Conservation (phyloP, 1,284 basidiomycete species). For the Spongiforma sp. region DNA sequence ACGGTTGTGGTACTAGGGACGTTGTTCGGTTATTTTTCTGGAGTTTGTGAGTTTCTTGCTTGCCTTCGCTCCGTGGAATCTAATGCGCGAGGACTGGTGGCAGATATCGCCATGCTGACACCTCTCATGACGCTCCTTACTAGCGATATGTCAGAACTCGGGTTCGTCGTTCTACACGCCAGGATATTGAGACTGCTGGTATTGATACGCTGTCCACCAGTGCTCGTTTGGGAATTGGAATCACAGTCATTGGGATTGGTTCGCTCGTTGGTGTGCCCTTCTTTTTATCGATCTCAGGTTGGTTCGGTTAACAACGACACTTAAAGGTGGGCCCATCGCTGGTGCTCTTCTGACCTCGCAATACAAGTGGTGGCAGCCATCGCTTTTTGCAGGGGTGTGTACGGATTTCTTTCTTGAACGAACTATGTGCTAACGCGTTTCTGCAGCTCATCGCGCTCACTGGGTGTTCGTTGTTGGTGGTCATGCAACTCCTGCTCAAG, state of each 20-base stretch:
- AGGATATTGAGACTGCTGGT: neutral
- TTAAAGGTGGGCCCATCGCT: neutral
- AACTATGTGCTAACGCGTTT: neutral
- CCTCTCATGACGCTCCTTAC: conserved; percentile 40
- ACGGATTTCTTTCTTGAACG: neutral
- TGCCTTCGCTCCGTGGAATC: neutral
- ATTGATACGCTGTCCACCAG: conserved; percentile 6
- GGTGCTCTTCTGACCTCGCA: neutral
- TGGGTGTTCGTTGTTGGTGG: conserved; percentile 15
- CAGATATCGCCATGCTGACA: conserved; percentile 32
- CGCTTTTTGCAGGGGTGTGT: neutral
- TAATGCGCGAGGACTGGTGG: too few relatives aligned
- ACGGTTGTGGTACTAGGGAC: neutral
- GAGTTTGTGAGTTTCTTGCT: neutral
- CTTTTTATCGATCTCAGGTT: neutral
- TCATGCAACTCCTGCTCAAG: conserved; percentile 21
- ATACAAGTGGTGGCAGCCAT: neutral
- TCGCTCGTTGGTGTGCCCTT: conserved; percentile 18
- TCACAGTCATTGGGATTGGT: conserved; percentile 9
- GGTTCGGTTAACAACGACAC: neutral
- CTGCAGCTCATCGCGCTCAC: conserved; percentile 19
- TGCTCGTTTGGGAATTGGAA: conserved; percentile 30
- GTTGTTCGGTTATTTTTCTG: neutral
- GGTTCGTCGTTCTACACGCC: conserved; percentile 17
- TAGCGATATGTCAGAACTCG: conserved; percentile 34